Evolutionary conservation across 257 asterid genomes (phyloP).

Genomic region (Gardenia jasminoides): DNA sequence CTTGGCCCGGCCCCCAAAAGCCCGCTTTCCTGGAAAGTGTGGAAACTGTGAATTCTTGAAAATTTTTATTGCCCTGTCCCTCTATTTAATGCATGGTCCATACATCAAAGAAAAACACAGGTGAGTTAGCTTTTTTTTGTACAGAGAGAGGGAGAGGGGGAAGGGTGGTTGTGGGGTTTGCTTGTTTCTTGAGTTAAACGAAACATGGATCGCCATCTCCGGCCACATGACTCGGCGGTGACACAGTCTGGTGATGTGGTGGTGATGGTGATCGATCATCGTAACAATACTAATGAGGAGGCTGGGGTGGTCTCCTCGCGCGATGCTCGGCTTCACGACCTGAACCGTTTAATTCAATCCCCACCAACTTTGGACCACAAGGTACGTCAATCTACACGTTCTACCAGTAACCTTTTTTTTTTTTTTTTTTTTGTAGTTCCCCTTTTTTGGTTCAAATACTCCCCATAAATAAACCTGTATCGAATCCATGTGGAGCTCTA

Average conservation of each 20-base stretch:
- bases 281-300: not conserved
- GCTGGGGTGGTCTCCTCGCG: not conserved
- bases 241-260: slow-evolving; percentile 8
- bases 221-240: slow-evolving; percentile 15
- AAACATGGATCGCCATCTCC: slow-evolving; percentile 18
- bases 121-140: not conserved
- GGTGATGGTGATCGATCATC: slow-evolving; percentile 8
- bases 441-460: not conserved
- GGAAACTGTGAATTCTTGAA: too few relatives aligned
- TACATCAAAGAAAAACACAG: not conserved
- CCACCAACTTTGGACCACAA: not conserved
- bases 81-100: too few relatives aligned
- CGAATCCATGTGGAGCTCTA: too few relatives aligned
- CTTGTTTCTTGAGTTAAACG: not conserved
- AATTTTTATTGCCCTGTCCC: too few relatives aligned
- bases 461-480: too few relatives aligned
- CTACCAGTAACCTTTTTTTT: not conserved
- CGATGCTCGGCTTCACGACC: not conserved
- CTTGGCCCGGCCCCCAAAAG: too few relatives aligned
- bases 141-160: not conserved
- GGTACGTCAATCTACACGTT: not conserved
- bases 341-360: not conserved
- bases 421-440: not conserved
- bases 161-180: not conserved
- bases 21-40: too few relatives aligned